A percentile compares a stretch with the other conserved stretches of the same genome.
These are phyloP conservation scores for Pachyrhizus erosus DNA, from an alignment of 306 rosid genomes.

Conservation along the genomic window DNA sequence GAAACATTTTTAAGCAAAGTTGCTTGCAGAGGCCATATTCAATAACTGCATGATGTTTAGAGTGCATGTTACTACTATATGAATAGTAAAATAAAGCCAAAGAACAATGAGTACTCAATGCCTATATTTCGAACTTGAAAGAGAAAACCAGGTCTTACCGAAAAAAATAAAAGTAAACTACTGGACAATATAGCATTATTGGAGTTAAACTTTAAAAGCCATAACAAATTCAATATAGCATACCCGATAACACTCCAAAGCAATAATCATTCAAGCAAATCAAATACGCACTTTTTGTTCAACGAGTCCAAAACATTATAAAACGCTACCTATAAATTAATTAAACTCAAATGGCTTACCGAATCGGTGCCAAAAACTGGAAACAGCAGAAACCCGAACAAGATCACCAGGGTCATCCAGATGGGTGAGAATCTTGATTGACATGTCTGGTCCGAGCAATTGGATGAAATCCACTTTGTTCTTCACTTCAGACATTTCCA, in stretches of 20 bases:
- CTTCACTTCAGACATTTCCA: slow-evolving; percentile 49
- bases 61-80: slow-evolving; percentile 26
- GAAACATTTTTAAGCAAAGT: slow-evolving; percentile 67
- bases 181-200: slow-evolving; percentile 19
- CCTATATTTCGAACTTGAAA: background rate
- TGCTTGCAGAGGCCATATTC: slow-evolving; percentile 59
- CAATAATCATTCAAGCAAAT: background rate
- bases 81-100: slow-evolving; percentile 35
- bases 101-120: slow-evolving; percentile 4
- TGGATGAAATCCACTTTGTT: slow-evolving; percentile 49
- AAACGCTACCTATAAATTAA: background rate
- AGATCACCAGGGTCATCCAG: slow-evolving; percentile 77
- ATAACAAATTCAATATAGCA: background rate
- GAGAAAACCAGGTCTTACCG: background rate
- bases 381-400: slow-evolving; percentile 56
- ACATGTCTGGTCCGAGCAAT: slow-evolving; percentile 61
- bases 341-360: slow-evolving; percentile 51
- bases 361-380: slow-evolving; percentile 59
- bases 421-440: slow-evolving; percentile 52
- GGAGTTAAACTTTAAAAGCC: slow-evolving; percentile 19
- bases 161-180: background rate
- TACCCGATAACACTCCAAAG: background rate
- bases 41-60: slow-evolving; percentile 62
- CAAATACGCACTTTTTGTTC: background rate
- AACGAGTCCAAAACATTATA: slow-evolving; percentile 23